Evolutionary conservation across 169 alveolate genomes (phyloP).

Genomic region (Babesia bovis): DNA sequence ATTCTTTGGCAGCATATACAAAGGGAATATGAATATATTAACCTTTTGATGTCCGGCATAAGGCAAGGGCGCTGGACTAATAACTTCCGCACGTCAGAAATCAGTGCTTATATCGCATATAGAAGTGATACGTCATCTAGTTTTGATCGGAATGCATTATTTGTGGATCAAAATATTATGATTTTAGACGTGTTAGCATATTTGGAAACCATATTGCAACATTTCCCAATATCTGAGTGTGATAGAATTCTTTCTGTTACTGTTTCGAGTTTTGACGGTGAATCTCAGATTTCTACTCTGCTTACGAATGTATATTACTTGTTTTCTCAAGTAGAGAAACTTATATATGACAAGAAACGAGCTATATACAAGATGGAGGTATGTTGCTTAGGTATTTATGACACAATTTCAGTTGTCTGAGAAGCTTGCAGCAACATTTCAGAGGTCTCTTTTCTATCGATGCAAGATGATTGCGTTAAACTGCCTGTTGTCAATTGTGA

Average conservation of each 20-base stretch:
- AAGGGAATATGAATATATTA: constrained; percentile 10
- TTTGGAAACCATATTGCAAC: constrained; percentile 45
- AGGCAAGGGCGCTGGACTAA: constrained; percentile 17
- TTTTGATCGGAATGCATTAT: constrained; percentile 19
- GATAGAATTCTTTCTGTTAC: constrained; percentile 1
- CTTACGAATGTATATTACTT: constrained; percentile 44
- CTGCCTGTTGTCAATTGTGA: constrained; percentile 10
- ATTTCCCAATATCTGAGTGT: constrained; percentile 6
- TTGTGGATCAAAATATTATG: constrained; percentile 31
- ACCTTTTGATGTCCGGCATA: background rate
- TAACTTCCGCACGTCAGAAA: background rate
- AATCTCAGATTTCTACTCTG: constrained; percentile 5
- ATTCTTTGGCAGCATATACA: background rate
- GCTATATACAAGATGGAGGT: constrained; percentile 59
- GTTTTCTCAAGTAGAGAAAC: constrained; percentile 14
- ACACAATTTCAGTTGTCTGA: background rate
- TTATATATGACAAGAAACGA: constrained; percentile 6
- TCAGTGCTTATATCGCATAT: constrained; percentile 10
- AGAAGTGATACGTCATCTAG: constrained; percentile 12
- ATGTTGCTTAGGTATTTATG: background rate
- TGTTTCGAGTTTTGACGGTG: constrained; percentile 28
- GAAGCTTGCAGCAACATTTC: constrained; percentile 32
- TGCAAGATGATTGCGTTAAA: constrained; percentile 50
- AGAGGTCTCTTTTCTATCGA: constrained; percentile 48
- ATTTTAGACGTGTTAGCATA: constrained; percentile 42